These are phyloP conservation scores for Cladorrhinum samala DNA, from an alignment of 495 filamentous ascomycete species.

Conservation along the genomic window DNA sequence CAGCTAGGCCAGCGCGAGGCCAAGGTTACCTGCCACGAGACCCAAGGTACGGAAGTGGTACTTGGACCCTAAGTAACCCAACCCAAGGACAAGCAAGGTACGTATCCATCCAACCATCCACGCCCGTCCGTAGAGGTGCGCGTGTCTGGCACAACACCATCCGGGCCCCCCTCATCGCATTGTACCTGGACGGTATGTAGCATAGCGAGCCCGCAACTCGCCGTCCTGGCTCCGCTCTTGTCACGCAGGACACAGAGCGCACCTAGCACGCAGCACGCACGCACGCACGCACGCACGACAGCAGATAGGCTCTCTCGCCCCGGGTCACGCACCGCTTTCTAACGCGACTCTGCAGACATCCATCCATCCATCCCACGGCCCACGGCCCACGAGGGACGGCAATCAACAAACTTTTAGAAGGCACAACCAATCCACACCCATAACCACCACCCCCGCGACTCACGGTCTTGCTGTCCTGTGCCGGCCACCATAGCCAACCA, in stretches of 20 bases:
- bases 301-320: no score
- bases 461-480: slow-evolving; percentile 18
- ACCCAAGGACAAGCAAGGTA: background rate
- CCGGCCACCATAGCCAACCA: slow-evolving; percentile 28
- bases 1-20: background rate
- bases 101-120: slow-evolving; percentile 1
- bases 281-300: no score
- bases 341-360: slow-evolving; percentile 35
- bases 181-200: background rate
- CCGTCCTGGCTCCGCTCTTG: slow-evolving; percentile 6
- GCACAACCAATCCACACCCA: slow-evolving; percentile 29
- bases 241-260: slow-evolving; percentile 7
- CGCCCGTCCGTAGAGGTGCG: background rate
- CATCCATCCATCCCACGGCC: background rate
- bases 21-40: background rate
- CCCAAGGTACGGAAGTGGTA: background rate
- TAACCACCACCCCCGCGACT: slow-evolving; percentile 12
- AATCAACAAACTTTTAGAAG: slow-evolving; percentile 17
- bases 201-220: background rate
- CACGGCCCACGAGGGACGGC: slow-evolving; percentile 18
- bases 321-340: slow-evolving; percentile 21
- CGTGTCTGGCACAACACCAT: background rate
- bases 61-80: background rate
- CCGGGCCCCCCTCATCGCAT: background rate
- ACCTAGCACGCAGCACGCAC: slow-evolving; percentile 3